Evolutionary conservation across 169 alveolate genomes (phyloP).

Genomic region (Cystoisospora suis): DNA sequence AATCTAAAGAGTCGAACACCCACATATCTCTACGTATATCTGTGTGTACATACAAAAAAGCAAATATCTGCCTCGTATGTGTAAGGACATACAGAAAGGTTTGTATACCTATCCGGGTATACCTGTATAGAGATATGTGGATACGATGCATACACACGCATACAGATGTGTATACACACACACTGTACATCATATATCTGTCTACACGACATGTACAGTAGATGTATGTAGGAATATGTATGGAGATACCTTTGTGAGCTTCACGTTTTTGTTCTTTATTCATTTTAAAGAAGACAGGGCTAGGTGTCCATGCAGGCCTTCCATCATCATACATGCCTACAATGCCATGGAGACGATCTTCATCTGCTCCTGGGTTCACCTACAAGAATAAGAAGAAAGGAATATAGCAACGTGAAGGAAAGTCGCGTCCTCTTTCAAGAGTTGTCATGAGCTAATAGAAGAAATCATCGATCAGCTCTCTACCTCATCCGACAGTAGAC

Average conservation of each 20-base stretch:
- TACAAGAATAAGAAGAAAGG: neutral
- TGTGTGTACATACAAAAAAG: neutral
- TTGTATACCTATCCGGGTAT: neutral
- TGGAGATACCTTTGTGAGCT: conserved; percentile 24
- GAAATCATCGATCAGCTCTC: too few relatives aligned
- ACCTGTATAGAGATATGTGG: neutral
- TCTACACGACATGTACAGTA: too few relatives aligned
- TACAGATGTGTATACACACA: neutral
- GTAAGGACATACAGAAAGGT: neutral
- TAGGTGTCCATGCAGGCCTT: conserved; percentile 1
- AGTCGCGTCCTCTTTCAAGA: too few relatives aligned
- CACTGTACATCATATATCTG: neutral
- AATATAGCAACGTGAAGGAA: too few relatives aligned
- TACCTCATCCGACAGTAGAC: too few relatives aligned
- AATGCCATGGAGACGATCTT: conserved; percentile 8
- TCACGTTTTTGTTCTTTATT: neutral
- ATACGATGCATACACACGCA: neutral
- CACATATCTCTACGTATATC: too few relatives aligned
- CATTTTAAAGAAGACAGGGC: neutral
- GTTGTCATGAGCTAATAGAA: too few relatives aligned
- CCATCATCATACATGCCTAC: conserved; percentile 7
- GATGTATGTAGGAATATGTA: neutral
- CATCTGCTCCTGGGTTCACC: conserved; percentile 26
- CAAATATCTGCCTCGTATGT: neutral
- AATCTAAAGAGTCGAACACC: too few relatives aligned